Percentiles rank a stretch among this genome's conserved stretches.
Conservation (phyloP, 805 yeast species). For the Metschnikowia cerradonensis region DNA sequence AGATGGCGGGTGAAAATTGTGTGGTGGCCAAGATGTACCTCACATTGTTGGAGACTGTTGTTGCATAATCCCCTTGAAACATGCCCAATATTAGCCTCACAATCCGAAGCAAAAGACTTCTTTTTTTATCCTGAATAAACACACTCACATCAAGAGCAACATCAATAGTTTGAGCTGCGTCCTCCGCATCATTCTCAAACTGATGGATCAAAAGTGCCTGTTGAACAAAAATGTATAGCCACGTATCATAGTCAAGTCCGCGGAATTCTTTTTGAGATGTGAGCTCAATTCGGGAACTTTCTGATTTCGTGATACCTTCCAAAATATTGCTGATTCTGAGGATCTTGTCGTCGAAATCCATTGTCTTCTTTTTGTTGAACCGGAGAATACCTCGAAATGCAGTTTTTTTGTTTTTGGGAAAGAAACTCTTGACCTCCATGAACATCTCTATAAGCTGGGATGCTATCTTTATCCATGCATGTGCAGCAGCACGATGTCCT, state of each 20-base stretch:
- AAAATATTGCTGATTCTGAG: constrained; percentile 63
- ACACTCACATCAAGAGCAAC: constrained; percentile 76
- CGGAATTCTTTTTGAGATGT: constrained; percentile 61
- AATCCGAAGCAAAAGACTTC: constrained; percentile 57
- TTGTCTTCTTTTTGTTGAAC: constrained; percentile 55
- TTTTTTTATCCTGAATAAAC: constrained; percentile 60
- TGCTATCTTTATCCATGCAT: constrained; percentile 80
- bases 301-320: constrained; percentile 46
- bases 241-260: constrained; percentile 69
- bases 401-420: constrained; percentile 69
- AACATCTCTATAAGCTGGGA: constrained; percentile 81
- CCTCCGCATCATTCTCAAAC: constrained; percentile 60
- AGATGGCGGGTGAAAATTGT: constrained; percentile 71
- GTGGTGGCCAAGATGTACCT: constrained; percentile 61
- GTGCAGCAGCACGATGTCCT: constrained; percentile 55
- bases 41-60: constrained; percentile 50
- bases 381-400: constrained; percentile 64
- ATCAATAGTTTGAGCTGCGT: constrained; percentile 51
- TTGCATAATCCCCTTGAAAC: constrained; percentile 45
- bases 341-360: constrained; percentile 69
- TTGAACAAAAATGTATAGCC: constrained; percentile 85
- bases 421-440: constrained; percentile 70
- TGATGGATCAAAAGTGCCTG: constrained; percentile 65
- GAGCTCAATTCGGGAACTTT: constrained; percentile 28
- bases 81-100: constrained; percentile 62